Evolutionary conservation across 78 protist species (phyloP), one percentile per base, ranked within the genome.

Genomic region (Dictyostelium intermedium): DNA sequence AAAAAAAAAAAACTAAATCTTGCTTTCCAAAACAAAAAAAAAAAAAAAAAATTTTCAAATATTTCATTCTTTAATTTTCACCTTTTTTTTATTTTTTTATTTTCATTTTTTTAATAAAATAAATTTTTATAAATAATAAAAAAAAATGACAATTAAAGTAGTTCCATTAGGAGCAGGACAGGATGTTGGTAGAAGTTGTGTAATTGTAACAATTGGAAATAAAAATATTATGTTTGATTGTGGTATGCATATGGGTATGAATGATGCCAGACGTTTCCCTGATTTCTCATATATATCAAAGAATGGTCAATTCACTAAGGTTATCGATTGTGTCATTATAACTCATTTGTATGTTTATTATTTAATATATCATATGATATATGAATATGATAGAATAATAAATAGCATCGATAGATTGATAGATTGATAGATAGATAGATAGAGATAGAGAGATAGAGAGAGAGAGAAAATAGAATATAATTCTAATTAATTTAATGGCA

Each of bases 241-340:
- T 80, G 99, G 99, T 34, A 98, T 98, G 99, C 99, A 99, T 92
- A 98, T 98, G 98, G 99, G 98, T 37, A 98, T 91, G 92, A 53
- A 66, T 43, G 99, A 99, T 97, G 84, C 92, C 16, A 84, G 99
- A 25, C 74, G 98, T 70, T 99, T 99, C 89, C 99, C 99, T 1
- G 97, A 98, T 84, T 98, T 98, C 73, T 30, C 83, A 16, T 91
- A n/a, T 87, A 91, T 97, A n/a, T 45, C 98, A 60, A 79, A 92
- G 25, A 92, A 84, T 7, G 95, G 82, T 35, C 87, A 79, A 50
- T 96, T 95, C 74, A 95, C 91, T 10, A 73, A 84, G 8, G 83
- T 83, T 53, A 70, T 91, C 2, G 94, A 91, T 79, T 82, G 97
- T 45, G 96, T 97, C n/a, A 70, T 98, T 43, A 97, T 97, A 45